Base-by-base conservation (phyloP, 768 basidiomycete genomes). In the Leccinellum albellum region DNA sequence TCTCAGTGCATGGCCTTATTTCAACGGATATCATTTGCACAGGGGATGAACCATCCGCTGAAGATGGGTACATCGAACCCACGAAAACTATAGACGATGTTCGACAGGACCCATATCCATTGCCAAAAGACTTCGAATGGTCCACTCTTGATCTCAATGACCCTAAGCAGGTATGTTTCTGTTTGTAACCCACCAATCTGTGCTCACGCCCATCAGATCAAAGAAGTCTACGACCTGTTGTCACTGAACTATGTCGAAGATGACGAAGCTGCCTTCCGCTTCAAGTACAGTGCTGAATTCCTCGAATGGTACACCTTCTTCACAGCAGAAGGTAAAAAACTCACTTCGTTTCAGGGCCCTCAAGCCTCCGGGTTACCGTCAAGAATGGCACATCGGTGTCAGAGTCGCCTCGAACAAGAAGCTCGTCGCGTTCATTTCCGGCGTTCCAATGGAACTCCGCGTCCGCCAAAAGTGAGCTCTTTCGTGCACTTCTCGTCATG, bases 161-260 rank as follows among this genome's bases (percentile, higher is more conserved):
- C 60, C 76, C 86, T 8, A 80, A 76, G 17, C 85, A 98, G 79
- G 94, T 87, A 51, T 53, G 61, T 29, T n/a, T 37, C 7, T 13
- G 20, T 8, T 13, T 6, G 15, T 50, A 21, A 29, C 3, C 15
- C 50, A 17, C 23, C 65, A 50, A 57, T 56, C 56, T 15, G 12
- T 12, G 20, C 20, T 50, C 37, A 40, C 5, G 10, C 37, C 10
- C 37, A 40, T 1, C 56, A 98, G 93, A 83, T 85, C 62, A 89
- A 91, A 67, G 97, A 99, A 70, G 86, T 98, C 13, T 91, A 97
- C 66, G 87, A 94, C 61, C 79, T 99, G 3, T 77, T 99, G 40
- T 97, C 93, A 4, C 79, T 87, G 13, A 90, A 98, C 73, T 99
- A 98, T 64, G 94, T 99, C 46, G 97, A 99, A 71, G 97, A 99